Evolutionary conservation across 2,329 filamentous ascomycete genomes (phyloP).

Genomic region (Penicillium decumbens): DNA sequence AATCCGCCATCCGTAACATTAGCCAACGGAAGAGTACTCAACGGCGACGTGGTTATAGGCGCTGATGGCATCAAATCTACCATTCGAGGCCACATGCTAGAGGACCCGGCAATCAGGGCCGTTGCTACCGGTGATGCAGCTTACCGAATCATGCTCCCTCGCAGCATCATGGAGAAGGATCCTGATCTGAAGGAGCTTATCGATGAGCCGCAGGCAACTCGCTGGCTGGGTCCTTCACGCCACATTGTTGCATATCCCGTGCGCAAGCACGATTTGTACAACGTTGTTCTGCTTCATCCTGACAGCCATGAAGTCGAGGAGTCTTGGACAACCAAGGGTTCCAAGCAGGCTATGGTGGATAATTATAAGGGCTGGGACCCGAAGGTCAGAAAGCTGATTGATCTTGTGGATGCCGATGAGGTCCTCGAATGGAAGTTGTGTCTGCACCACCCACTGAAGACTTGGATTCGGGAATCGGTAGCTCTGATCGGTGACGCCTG

Average conservation of each 20-base stretch:
- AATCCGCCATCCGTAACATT: slow-evolving; percentile 28
- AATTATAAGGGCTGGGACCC: slow-evolving; percentile 60
- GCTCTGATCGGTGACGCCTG: slow-evolving; percentile 42
- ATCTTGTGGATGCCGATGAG: slow-evolving; percentile 54
- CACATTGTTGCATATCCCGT: slow-evolving; percentile 79
- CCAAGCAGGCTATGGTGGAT: slow-evolving; percentile 58
- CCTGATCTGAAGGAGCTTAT: slow-evolving; percentile 64
- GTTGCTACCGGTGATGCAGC: slow-evolving; percentile 64
- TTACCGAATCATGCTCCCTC: slow-evolving; percentile 71
- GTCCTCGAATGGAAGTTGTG: slow-evolving; percentile 40
- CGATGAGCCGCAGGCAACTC: slow-evolving; percentile 61
- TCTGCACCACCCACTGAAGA: slow-evolving; percentile 31
- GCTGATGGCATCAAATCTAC: slow-evolving; percentile 54
- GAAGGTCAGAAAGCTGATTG: slow-evolving; percentile 55
- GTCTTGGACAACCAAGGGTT: slow-evolving; percentile 61
- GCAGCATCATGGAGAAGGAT: slow-evolving; percentile 62
- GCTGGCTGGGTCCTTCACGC: slow-evolving; percentile 70
- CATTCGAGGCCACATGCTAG: slow-evolving; percentile 41
- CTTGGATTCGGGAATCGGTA: slow-evolving; percentile 34
- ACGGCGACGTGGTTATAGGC: slow-evolving; percentile 49
- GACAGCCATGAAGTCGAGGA: slow-evolving; percentile 58
- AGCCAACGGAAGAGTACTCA: slow-evolving; percentile 23
- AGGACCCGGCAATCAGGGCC: slow-evolving; percentile 24
- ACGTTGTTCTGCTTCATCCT: slow-evolving; percentile 59
- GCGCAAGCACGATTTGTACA: slow-evolving; percentile 61